Base-by-base conservation (phyloP, 192 early-diverging fungal species). In the Lobosporangium transversale region DNA sequence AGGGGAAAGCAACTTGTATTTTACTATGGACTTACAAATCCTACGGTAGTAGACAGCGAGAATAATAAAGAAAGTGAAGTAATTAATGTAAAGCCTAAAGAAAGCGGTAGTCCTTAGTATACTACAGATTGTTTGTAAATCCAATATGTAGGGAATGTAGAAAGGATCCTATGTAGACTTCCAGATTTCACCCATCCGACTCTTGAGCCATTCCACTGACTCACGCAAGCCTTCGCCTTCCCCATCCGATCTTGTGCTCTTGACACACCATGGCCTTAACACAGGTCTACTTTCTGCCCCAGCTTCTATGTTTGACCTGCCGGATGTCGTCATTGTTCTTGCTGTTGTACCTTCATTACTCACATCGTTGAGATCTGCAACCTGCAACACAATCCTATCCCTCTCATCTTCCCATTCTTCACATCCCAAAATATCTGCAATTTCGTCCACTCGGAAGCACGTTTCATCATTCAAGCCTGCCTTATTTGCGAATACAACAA, bases 341-440 rank as follows among this genome's bases (percentile, higher is more conserved):
- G 8, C 14, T 14, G 7, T 40, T 7, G 7, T 40, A 40, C 14
- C 14, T 10, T 40, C 37, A 10, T 10, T 14, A 7, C 14, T 40
- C n/a, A n/a, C n/a, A n/a, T n/a, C n/a, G 26, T 17, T 3, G 31
- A 32, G 21, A 30, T 53, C 32, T 18, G 18, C 23, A 2, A 42
- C 31, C 0, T 30, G 17, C 11, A 15, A 33, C 20, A 59, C 14
- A n/a, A n/a, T n/a, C n/a, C n/a, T n/a, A n/a, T n/a, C n/a, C n/a
- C n/a, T n/a, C n/a, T n/a, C n/a, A n/a, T n/a, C n/a, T n/a, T n/a
- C 71, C 71, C 71, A 75, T 4, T 75, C 71, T 26, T 75, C 71
- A 55, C 71, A 75, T 24, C 71, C 71, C 26, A 75, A 26, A 23
- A 75, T 75, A 4, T 75, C 71, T 48, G 71, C 71, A 53, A 75